Conservation (phyloP, 192 early-diverging fungal species). For the Allomyces macrogynus region DNA sequence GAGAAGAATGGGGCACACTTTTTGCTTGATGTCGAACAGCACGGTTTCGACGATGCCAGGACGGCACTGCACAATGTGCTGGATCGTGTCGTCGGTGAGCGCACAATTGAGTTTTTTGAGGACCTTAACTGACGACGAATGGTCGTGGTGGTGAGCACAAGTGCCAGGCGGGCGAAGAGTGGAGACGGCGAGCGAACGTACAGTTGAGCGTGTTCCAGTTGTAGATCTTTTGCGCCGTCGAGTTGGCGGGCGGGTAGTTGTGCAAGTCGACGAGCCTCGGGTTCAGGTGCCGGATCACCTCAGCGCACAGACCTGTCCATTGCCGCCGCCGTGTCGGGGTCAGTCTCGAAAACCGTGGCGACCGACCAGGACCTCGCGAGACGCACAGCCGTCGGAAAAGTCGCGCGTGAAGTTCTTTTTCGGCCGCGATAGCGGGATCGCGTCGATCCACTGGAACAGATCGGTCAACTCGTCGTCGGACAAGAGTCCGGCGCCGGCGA, state of each 20-base stretch:
- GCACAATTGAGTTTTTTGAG: conserved; percentile 21
- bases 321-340: too few species aligned
- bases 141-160: too few species aligned
- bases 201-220: conserved; percentile 35
- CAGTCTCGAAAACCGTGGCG: too few species aligned
- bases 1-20: conserved; percentile 11
- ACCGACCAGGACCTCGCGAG: too few species aligned
- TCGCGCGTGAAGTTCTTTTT: conserved; percentile 29
- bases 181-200: neutral
- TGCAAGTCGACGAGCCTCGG: conserved; percentile 30
- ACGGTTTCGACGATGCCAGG: conserved; percentile 26
- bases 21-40: conserved; percentile 18
- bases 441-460: conserved; percentile 28
- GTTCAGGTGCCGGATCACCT: conserved; percentile 24
- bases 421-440: conserved; percentile 24
- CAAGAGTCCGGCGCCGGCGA: neutral
- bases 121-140: conserved; percentile 20
- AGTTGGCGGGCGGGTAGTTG: conserved; percentile 30
- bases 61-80: conserved; percentile 16
- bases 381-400: conserved; percentile 29
- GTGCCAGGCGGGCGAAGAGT: too few species aligned
- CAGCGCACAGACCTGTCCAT: conserved; percentile 9
- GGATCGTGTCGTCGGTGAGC: conserved; percentile 17
- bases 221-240: conserved; percentile 26
- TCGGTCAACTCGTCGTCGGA: conserved; percentile 13